Evolutionary conservation across 257 asterid genomes (phyloP).

Genomic region (Linderniella brevidens): DNA sequence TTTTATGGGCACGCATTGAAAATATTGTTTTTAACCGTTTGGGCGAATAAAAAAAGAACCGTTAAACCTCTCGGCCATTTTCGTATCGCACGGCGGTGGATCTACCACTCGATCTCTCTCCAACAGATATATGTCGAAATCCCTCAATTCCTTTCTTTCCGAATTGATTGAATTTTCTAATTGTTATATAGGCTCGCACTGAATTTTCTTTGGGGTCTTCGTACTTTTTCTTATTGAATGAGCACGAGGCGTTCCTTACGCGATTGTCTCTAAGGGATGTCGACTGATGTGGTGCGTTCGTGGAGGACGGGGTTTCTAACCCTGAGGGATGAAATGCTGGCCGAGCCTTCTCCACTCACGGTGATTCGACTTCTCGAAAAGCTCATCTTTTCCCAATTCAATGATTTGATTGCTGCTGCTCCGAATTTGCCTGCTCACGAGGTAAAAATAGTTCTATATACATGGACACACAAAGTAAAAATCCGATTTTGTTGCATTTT

Average conservation of each 20-base stretch:
- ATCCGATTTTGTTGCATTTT: constrained; percentile 1
- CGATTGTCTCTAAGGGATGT: constrained; percentile 3
- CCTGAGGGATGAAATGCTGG: constrained; percentile 53
- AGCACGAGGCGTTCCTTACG: too few species aligned
- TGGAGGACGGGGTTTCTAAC: constrained; percentile 80
- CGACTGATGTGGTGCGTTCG: constrained; percentile 23
- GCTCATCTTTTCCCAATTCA: constrained; percentile 45
- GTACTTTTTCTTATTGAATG: neutral
- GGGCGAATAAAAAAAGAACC: too few species aligned
- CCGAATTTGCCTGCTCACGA: constrained; percentile 53
- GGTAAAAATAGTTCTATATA: constrained; percentile 16
- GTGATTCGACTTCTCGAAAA: constrained; percentile 31
- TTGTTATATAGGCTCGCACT: too few species aligned
- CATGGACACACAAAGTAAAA: constrained; percentile 2
- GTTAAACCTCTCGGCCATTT: too few species aligned
- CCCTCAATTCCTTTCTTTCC: too few species aligned
- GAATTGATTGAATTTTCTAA: too few species aligned
- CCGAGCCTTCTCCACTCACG: constrained; percentile 22
- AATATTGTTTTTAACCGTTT: too few species aligned
- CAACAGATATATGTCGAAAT: too few species aligned
- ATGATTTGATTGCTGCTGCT: constrained; percentile 33
- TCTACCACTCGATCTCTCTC: too few species aligned
- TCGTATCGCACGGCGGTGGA: too few species aligned
- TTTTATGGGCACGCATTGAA: too few species aligned
- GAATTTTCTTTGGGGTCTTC: too few species aligned